A percentile compares a stretch with the other conserved stretches of the same genome.
Evolutionary conservation across 2,329 filamentous ascomycete genomes (phyloP).

Genomic region (Colletotrichum aenigma): DNA sequence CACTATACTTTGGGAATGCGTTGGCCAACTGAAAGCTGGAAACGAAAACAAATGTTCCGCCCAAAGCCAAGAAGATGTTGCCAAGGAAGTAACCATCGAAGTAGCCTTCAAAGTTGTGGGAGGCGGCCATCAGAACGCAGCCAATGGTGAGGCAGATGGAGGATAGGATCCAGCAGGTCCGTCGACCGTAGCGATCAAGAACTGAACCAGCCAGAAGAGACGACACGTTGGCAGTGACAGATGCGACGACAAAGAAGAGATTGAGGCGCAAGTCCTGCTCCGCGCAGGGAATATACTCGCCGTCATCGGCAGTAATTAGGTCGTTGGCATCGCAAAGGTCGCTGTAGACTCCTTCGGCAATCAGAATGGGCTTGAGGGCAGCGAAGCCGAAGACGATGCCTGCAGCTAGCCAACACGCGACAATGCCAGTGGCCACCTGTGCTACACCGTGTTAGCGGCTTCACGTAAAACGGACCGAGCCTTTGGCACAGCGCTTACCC

Average conservation of each 20-base stretch:
- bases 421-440: slow-evolving; percentile 70
- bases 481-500: slow-evolving; percentile 18
- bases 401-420: slow-evolving; percentile 76
- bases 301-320: slow-evolving; percentile 15
- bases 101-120: slow-evolving; percentile 53
- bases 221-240: slow-evolving; percentile 85
- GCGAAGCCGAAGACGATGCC: slow-evolving; percentile 87
- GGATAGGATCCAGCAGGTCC: slow-evolving; percentile 74
- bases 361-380: slow-evolving; percentile 82
- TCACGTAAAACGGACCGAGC: not conserved
- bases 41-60: slow-evolving; percentile 84
- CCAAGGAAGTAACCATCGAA: slow-evolving; percentile 79
- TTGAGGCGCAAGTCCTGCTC: slow-evolving; percentile 68
- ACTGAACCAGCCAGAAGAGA: slow-evolving; percentile 85
- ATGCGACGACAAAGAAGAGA: slow-evolving; percentile 90
- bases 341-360: slow-evolving; percentile 73
- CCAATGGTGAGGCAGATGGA: slow-evolving; percentile 71
- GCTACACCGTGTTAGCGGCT: slow-evolving; percentile 43
- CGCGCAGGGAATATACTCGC: slow-evolving; percentile 40
- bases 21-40: slow-evolving; percentile 85
- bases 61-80: slow-evolving; percentile 77
- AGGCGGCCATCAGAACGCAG: slow-evolving; percentile 73
- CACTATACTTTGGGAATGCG: slow-evolving; percentile 77
- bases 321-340: slow-evolving; percentile 56
- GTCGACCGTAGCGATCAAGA: slow-evolving; percentile 82